Evolutionary conservation across 2,329 filamentous ascomycete species (phyloP).

Genomic region (Aspergillus quadrilineatus): DNA sequence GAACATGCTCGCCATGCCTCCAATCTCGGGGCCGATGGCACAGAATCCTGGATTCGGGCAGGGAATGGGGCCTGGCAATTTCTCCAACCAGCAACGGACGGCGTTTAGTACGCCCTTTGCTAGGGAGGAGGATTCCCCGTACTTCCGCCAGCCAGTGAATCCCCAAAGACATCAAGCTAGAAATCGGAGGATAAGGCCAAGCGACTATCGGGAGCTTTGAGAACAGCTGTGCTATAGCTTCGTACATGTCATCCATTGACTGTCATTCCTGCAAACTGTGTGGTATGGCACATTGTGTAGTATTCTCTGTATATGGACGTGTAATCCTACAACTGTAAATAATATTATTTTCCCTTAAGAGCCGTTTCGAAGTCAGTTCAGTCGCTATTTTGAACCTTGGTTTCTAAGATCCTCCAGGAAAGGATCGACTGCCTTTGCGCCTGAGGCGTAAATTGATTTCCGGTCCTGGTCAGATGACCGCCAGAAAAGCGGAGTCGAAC

Average conservation of each 20-base stretch:
- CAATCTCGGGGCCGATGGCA: constrained; percentile 29
- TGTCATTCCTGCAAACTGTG: too few species aligned
- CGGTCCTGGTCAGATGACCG: constrained; percentile 2
- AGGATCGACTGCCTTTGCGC: too few species aligned
- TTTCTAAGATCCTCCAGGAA: too few species aligned
- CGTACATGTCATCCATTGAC: too few species aligned
- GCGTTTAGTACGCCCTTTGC: constrained; percentile 54
- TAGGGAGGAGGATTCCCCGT: constrained; percentile 79
- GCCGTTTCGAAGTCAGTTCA: too few species aligned
- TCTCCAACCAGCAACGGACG: constrained; percentile 60
- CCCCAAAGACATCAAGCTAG: constrained; percentile 85
- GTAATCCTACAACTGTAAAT: constrained; percentile 9
- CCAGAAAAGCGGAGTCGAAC: neutral
- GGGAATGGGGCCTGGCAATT: constrained; percentile 41
- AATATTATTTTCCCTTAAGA: neutral
- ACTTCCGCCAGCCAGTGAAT: constrained; percentile 94
- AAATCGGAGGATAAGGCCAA: constrained; percentile 75
- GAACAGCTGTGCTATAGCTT: neutral
- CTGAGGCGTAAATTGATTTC: too few species aligned
- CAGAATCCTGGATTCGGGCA: constrained; percentile 34
- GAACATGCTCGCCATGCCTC: constrained; percentile 40
- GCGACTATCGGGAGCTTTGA: constrained; percentile 83
- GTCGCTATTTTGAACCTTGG: too few species aligned
- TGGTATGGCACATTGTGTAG: neutral
- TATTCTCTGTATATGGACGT: constrained; percentile 1